phyloP scores from a whole-genome alignment of 2,329 filamentous ascomycete genomes.

The Conoideocrella luteorostrata region DNA sequence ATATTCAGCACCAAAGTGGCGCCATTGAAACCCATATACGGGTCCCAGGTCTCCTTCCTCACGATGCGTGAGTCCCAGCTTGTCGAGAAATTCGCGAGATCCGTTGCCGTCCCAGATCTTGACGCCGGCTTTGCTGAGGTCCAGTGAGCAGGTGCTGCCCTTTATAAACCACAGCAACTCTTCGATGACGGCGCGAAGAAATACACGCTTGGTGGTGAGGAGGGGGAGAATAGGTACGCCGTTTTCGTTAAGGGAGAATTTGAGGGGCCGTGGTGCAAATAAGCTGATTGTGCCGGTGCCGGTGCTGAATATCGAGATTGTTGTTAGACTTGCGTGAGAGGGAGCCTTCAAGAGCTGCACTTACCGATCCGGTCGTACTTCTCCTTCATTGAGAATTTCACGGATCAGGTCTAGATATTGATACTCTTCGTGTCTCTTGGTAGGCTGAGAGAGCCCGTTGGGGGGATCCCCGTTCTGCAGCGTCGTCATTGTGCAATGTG shows the following conservation, averaged over 20 bases:
- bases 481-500: slow-evolving; percentile 2
- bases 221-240: slow-evolving; percentile 71
- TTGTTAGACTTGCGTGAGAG: too few species aligned
- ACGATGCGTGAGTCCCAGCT: slow-evolving; percentile 71
- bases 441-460: not conserved
- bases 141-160: slow-evolving; percentile 71
- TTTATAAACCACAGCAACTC: slow-evolving; percentile 96
- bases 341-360: slow-evolving; percentile 3
- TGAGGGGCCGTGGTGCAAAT: slow-evolving; percentile 80
- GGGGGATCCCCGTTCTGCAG: not conserved
- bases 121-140: slow-evolving; percentile 72
- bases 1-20: slow-evolving; percentile 93
- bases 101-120: slow-evolving; percentile 99
- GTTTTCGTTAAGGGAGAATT: slow-evolving; percentile 70
- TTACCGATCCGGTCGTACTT: slow-evolving; percentile 82
- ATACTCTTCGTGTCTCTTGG: slow-evolving; percentile 67
- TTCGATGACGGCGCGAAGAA: slow-evolving; percentile 79
- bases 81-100: slow-evolving; percentile 82
- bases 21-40: slow-evolving; percentile 98
- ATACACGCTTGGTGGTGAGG: slow-evolving; percentile 95
- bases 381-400: slow-evolving; percentile 74
- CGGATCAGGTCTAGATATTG: slow-evolving; percentile 90
- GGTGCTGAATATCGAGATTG: slow-evolving; percentile 53
- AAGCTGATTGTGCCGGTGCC: slow-evolving; percentile 88
- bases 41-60: slow-evolving; percentile 86